Base-by-base conservation (phyloP, 179 eudicot species). In the Monotropa hypopitys region DNA sequence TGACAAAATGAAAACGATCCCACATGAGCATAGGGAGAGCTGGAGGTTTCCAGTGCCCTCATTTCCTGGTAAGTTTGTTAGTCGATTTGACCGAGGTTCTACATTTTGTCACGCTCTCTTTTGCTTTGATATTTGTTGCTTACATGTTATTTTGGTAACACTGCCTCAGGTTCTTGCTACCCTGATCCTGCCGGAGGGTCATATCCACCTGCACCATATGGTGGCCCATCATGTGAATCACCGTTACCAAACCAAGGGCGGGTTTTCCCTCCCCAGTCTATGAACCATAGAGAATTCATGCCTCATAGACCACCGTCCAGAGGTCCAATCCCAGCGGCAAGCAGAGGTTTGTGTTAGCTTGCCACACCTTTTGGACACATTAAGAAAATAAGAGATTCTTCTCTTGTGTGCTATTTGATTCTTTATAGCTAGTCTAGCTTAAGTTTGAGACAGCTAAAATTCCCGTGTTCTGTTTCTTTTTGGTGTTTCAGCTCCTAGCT, bases 1-100 rank as follows among this genome's bases (percentile, higher is more conserved):
- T 69, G 96, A 88, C 76, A 88, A 88, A 77, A 83, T 81, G 66
- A 87, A 91, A 30, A 61, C 62, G 40, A 84, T 78, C 16, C 83
- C 88, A 63, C 92, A 86, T 57, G 96, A 92, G 70, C 73, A 72
- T 57, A 80, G 87, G 35, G 94, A 91, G 32, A 75, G 84, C 77
- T 94, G 98, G 98, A 88, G 93, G 83, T 84, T 81, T 86, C 79
- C 89, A 47, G 88, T 88, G 79, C 90, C 92, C 15, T 84, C 90
- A 38, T 83, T 78, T 77, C 88, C 91, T 57, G 84, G 98, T 90
- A 84, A 80, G 35, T 46, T 54, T 74, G 40, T 70, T 4, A 12
- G 63, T 49, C 63, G 16, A 23, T 16, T 46, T 33, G 35, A 45
- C 21, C 72, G 16, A 32, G 63, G 35, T 70, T 67, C 28, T 47